phyloP scores from a whole-genome alignment of 345 rosid species.

The Ricinus communis region DNA sequence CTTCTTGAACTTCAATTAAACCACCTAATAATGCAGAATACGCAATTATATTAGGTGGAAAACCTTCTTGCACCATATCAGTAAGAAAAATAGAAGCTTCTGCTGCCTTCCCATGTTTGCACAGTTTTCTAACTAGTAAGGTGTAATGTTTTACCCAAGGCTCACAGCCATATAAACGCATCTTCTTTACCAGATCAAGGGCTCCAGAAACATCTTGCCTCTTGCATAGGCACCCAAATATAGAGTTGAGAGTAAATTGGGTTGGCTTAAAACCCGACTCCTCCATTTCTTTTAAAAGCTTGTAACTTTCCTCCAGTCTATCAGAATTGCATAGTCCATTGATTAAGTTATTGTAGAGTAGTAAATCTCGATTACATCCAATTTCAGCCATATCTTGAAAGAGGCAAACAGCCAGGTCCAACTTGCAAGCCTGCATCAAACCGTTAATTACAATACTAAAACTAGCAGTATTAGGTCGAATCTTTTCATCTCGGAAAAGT shows the following conservation, averaged over 20 bases:
- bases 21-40: slow-evolving; percentile 77
- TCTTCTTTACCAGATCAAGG: slow-evolving; percentile 51
- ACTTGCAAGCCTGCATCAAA: slow-evolving; percentile 45
- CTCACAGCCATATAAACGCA: slow-evolving; percentile 70
- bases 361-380: slow-evolving; percentile 41
- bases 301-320: slow-evolving; percentile 60
- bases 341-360: slow-evolving; percentile 56
- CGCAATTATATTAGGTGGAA: slow-evolving; percentile 65
- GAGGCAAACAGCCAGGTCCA: slow-evolving; percentile 63
- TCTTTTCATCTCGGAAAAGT: slow-evolving; percentile 35
- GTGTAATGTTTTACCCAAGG: slow-evolving; percentile 85
- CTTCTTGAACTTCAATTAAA: slow-evolving; percentile 48
- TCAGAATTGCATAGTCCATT: slow-evolving; percentile 61
- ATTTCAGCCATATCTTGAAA: slow-evolving; percentile 49
- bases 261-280: slow-evolving; percentile 58
- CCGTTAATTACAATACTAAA: slow-evolving; percentile 51
- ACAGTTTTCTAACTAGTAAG: slow-evolving; percentile 56
- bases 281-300: slow-evolving; percentile 62
- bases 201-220: slow-evolving; percentile 60
- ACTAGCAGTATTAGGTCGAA: slow-evolving; percentile 41
- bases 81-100: slow-evolving; percentile 68
- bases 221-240: slow-evolving; percentile 70
- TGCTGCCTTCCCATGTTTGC: slow-evolving; percentile 47
- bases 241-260: slow-evolving; percentile 60
- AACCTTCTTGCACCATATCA: slow-evolving; percentile 70